Evolutionary conservation across 2,329 filamentous ascomycete genomes (phyloP).

Genomic region (Thielaviopsis populi): DNA sequence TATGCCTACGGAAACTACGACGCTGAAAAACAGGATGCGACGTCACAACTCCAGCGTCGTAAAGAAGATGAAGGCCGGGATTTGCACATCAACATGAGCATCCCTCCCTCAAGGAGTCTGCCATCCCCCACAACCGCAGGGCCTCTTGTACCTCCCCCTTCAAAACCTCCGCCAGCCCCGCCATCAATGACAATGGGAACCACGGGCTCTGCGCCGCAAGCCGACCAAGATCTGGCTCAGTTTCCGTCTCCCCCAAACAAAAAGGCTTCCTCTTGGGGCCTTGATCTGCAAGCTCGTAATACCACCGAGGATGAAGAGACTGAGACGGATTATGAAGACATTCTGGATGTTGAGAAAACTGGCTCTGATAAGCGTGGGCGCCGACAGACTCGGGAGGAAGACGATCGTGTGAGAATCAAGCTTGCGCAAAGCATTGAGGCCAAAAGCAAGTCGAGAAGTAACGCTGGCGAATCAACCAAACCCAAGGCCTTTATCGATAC

Average conservation of each 20-base stretch:
- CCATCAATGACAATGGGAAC: slow-evolving; percentile 26
- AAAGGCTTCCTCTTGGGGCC: slow-evolving; percentile 38
- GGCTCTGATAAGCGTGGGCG: slow-evolving; percentile 52
- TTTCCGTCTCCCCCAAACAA: slow-evolving; percentile 46
- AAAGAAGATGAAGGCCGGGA: slow-evolving; percentile 31
- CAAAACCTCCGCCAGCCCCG: slow-evolving; percentile 30
- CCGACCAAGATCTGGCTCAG: slow-evolving; percentile 32
- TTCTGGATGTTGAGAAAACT: slow-evolving; percentile 53
- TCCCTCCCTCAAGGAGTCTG: slow-evolving; percentile 43
- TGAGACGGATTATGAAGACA: slow-evolving; percentile 72
- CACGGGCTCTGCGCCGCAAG: slow-evolving; percentile 30
- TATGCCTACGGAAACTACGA: slow-evolving; percentile 44
- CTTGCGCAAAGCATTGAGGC: slow-evolving; percentile 52
- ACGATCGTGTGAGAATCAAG: slow-evolving; percentile 63
- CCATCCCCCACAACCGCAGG: slow-evolving; percentile 26
- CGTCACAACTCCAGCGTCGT: slow-evolving; percentile 32
- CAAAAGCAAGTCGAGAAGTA: slow-evolving; percentile 61
- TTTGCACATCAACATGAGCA: slow-evolving; percentile 34
- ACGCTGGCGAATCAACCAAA: slow-evolving; percentile 31
- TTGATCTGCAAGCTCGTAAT: not conserved
- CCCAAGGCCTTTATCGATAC: slow-evolving; percentile 7
- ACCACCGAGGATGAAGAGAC: slow-evolving; percentile 45
- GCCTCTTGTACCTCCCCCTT: slow-evolving; percentile 38
- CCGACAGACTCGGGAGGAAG: slow-evolving; percentile 72
- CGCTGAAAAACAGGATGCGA: slow-evolving; percentile 36